Percentiles rank a stretch among this genome's conserved stretches.
These are phyloP conservation scores for Davidsoniella virescens DNA, from an alignment of 2,329 filamentous ascomycete genomes.

Conservation along the genomic window DNA sequence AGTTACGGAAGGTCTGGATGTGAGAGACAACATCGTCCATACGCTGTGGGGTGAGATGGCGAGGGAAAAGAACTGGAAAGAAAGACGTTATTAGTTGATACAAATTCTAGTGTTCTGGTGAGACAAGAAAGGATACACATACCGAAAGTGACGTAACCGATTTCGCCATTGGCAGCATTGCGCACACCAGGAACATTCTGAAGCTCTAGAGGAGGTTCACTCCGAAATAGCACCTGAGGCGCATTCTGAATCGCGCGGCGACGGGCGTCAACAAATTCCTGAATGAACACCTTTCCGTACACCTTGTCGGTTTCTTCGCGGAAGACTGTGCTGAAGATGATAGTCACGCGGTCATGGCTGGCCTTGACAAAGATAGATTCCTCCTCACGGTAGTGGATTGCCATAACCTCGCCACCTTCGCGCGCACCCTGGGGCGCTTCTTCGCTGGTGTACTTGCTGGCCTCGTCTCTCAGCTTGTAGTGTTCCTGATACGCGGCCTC, in stretches of 20 bases:
- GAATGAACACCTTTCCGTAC: constrained; percentile 94
- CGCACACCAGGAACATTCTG: constrained; percentile 73
- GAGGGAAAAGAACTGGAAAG: constrained; percentile 69
- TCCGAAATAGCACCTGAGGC: constrained; percentile 89
- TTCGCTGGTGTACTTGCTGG: constrained; percentile 83
- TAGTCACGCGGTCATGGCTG: constrained; percentile 89
- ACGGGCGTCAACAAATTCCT: constrained; percentile 95
- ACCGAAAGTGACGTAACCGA: constrained; percentile 98
- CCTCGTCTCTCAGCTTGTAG: constrained; percentile 69
- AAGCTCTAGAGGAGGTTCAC: constrained; percentile 83
- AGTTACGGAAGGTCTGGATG: constrained; percentile 98
- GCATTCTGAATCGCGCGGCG: constrained; percentile 94
- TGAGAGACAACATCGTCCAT: constrained; percentile 94
- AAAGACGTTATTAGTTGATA: background rate
- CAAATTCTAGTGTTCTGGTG: background rate
- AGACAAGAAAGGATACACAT: constrained; percentile 18
- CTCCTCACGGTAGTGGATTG: constrained; percentile 96
- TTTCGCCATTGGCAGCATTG: constrained; percentile 60
- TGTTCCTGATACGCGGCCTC: constrained; percentile 94
- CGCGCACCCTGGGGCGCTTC: constrained; percentile 78
- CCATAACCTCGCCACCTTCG: constrained; percentile 85
- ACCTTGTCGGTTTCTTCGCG: constrained; percentile 93
- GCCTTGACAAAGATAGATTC: constrained; percentile 99
- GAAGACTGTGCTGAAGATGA: constrained; percentile 98
- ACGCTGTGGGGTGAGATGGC: constrained; percentile 78